Percentiles rank a stretch among this genome's conserved stretches.
Conservation (phyloP, 176 grass and related monocot species). For the Cenchrus fungigraminus region DNA sequence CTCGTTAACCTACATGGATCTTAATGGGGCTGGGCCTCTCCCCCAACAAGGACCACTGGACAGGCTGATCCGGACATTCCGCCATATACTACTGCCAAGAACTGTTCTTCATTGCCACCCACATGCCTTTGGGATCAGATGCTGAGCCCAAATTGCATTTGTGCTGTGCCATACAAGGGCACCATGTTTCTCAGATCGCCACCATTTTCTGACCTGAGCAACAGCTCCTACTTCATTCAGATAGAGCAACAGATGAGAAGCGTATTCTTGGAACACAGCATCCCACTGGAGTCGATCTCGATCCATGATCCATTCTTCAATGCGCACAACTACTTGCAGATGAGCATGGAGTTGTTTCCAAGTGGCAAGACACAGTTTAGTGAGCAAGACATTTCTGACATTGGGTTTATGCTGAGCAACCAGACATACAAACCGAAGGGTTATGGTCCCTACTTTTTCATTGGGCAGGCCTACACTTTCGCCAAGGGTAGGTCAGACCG, state of each 20-base stretch:
- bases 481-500: conserved; percentile 49
- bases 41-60: conserved; percentile 1
- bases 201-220: conserved; percentile 72
- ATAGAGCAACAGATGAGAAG: conserved; percentile 47
- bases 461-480: conserved; percentile 44
- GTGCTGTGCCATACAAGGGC: conserved; percentile 67
- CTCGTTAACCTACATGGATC: no score
- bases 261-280: no score
- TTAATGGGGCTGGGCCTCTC: no score
- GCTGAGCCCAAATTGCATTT: conserved; percentile 71
- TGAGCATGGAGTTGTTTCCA: conserved; percentile 66
- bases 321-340: conserved; percentile 46
- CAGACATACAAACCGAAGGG: not conserved
- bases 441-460: conserved; percentile 80
- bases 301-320: conserved; percentile 53
- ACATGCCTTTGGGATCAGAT: conserved; percentile 42
- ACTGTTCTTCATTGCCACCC: conserved; percentile 39
- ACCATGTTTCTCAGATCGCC: conserved; percentile 69
- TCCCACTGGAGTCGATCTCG: conserved; percentile 58
- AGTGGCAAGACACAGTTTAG: conserved; percentile 44
- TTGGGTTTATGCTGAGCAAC: no score
- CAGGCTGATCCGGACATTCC: conserved; percentile 21
- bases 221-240: conserved; percentile 42
- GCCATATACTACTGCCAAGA: conserved; percentile 48
- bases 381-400: conserved; percentile 34